Conservation (phyloP, 768 basidiomycete species). For the Rhodotorula kratochvilovae region DNA sequence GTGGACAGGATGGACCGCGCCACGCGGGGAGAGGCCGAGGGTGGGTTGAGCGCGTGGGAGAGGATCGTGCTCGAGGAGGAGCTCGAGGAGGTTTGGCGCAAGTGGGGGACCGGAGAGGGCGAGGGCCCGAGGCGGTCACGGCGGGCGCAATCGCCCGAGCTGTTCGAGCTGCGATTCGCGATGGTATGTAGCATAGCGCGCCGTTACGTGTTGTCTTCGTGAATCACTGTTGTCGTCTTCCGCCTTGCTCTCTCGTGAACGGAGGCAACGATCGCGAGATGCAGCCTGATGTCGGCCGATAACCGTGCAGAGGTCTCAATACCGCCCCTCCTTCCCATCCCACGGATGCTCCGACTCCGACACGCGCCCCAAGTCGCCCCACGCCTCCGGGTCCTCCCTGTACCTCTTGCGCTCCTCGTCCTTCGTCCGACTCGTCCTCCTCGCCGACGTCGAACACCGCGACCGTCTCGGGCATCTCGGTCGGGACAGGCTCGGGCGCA, state of each 20-base stretch:
- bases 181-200: too few relatives aligned
- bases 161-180: too few relatives aligned
- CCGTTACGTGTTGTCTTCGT: not conserved
- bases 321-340: not conserved
- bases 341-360: slow-evolving; percentile 9
- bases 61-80: slow-evolving; percentile 11
- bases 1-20: slow-evolving; percentile 4
- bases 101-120: not conserved
- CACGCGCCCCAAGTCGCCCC: slow-evolving; percentile 18
- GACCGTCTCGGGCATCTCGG: slow-evolving; percentile 19
- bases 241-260: too few relatives aligned
- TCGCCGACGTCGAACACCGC: slow-evolving; percentile 37
- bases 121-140: too few relatives aligned
- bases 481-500: not conserved
- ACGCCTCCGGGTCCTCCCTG: slow-evolving; percentile 4
- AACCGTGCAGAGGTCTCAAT: not conserved
- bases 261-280: too few relatives aligned
- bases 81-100: slow-evolving; percentile 2
- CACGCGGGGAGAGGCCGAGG: not conserved
- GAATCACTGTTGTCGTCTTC: not conserved
- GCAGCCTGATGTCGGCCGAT: too few relatives aligned
- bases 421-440: slow-evolving; percentile 14
- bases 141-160: too few relatives aligned
- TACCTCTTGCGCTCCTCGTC: not conserved
- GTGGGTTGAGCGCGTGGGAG: slow-evolving; percentile 19